Conservation (phyloP, 192 early-diverging fungal species). For the Chytriomyces confervae region DNA sequence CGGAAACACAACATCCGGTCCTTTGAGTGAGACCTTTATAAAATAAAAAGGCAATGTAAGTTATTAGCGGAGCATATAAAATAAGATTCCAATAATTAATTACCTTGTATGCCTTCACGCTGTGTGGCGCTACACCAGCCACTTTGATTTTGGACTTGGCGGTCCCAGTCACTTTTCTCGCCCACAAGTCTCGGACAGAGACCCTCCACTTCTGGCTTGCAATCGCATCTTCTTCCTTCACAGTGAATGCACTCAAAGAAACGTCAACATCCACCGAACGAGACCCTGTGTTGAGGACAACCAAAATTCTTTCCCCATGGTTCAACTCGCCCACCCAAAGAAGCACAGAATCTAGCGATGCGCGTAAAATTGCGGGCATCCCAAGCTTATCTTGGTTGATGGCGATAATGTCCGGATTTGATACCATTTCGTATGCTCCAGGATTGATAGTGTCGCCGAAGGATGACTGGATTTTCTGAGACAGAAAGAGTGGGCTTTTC, state of each 20-base stretch:
- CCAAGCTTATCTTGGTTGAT: constrained; percentile 68
- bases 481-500: constrained; percentile 64
- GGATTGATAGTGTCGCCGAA: constrained; percentile 17
- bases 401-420: constrained; percentile 59
- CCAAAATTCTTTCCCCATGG: constrained; percentile 34
- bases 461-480: neutral
- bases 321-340: constrained; percentile 42
- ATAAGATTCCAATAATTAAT: too few relatives aligned
- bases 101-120: neutral
- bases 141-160: constrained; percentile 26
- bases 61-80: too few relatives aligned
- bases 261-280: constrained; percentile 24
- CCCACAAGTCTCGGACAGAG: constrained; percentile 36
- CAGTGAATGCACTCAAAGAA: constrained; percentile 11
- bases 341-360: constrained; percentile 13
- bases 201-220: constrained; percentile 17
- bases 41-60: too few relatives aligned
- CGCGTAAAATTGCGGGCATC: constrained; percentile 31
- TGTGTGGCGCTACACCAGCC: neutral
- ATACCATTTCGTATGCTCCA: constrained; percentile 39
- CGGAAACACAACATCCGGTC: neutral
- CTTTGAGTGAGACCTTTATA: neutral
- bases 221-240: constrained; percentile 18
- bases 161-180: constrained; percentile 33
- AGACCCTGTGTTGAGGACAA: constrained; percentile 39